A percentile compares a stretch with the other conserved stretches of the same genome.
phyloP scores from a whole-genome alignment of 331 rosid species.

The Rhamnella rubrinervis region DNA sequence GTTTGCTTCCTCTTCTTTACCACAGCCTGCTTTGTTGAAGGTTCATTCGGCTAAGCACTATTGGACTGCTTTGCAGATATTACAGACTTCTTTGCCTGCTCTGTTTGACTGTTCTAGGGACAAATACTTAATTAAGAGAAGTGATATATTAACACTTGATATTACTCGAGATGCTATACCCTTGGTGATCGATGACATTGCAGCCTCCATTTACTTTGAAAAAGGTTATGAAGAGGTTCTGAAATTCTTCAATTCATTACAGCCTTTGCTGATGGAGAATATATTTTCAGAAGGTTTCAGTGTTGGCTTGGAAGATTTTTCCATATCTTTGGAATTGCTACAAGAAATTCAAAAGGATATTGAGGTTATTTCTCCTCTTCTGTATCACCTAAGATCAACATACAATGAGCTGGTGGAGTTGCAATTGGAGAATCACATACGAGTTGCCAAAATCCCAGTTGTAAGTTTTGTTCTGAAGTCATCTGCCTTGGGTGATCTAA shows the following conservation, averaged over 20 bases:
- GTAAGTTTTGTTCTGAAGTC: constrained; percentile 55
- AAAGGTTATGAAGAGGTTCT: constrained; percentile 79
- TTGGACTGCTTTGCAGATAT: constrained; percentile 82
- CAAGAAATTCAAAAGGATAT: constrained; percentile 42
- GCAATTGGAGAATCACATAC: constrained; percentile 66
- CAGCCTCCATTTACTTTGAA: constrained; percentile 70
- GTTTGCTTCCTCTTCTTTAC: constrained; percentile 65
- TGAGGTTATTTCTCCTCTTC: constrained; percentile 50
- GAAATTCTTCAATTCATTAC: constrained; percentile 62
- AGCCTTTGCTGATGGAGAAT: constrained; percentile 88
- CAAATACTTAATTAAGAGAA: constrained; percentile 47
- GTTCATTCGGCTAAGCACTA: constrained; percentile 38
- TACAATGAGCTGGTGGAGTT: constrained; percentile 68
- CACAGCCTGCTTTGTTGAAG: constrained; percentile 60
- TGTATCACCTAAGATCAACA: constrained; percentile 60
- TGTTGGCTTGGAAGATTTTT: constrained; percentile 75
- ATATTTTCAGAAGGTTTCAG: constrained; percentile 81
- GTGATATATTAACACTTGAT: constrained; percentile 63
- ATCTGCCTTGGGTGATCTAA: constrained; percentile 63
- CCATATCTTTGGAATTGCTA: constrained; percentile 44
- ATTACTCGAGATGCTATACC: constrained; percentile 48
- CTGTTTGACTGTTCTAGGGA: constrained; percentile 61
- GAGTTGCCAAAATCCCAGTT: constrained; percentile 47
- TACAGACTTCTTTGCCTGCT: constrained; percentile 71
- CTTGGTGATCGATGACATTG: constrained; percentile 67